Percentiles rank a stretch among this genome's conserved stretches.
Evolutionary conservation across 2,329 filamentous ascomycete genomes (phyloP).

Genomic region (Monosporascus cannonballus): DNA sequence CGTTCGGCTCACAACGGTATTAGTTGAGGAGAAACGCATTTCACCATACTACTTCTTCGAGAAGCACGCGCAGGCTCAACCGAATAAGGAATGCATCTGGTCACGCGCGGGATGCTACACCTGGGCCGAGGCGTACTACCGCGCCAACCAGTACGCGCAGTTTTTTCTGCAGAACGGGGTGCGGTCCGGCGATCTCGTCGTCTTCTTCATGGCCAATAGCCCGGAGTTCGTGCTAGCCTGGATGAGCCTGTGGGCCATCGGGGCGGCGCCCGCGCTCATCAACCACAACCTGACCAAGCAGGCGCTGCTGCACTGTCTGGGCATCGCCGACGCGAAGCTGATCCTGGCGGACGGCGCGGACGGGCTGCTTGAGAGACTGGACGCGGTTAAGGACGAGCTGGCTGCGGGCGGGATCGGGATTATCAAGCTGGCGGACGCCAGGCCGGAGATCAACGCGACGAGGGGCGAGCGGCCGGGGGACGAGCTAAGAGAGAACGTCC

Average conservation of each 20-base stretch:
- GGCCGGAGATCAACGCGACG: slow-evolving; percentile 36
- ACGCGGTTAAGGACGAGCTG: slow-evolving; percentile 49
- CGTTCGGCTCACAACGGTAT: slow-evolving; percentile 4
- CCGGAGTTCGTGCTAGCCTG: slow-evolving; percentile 62
- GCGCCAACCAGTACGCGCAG: slow-evolving; percentile 54
- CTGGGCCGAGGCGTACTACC: slow-evolving; percentile 49
- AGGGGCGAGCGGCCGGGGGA: slow-evolving; percentile 48
- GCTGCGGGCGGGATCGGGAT: slow-evolving; percentile 46
- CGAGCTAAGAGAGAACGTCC: slow-evolving; percentile 45
- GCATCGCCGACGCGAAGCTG: slow-evolving; percentile 48
- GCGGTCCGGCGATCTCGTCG: slow-evolving; percentile 53
- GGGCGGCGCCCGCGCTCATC: slow-evolving; percentile 63
- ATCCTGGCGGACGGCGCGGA: slow-evolving; percentile 53
- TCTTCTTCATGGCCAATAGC: slow-evolving; percentile 61
- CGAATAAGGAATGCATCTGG: slow-evolving; percentile 58
- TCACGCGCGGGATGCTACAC: slow-evolving; percentile 56
- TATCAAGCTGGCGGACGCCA: slow-evolving; percentile 42
- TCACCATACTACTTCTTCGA: slow-evolving; percentile 65
- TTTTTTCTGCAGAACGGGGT: slow-evolving; percentile 57
- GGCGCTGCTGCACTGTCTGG: slow-evolving; percentile 59
- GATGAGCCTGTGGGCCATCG: slow-evolving; percentile 59
- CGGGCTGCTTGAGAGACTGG: slow-evolving; percentile 49
- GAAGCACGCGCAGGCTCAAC: slow-evolving; percentile 43
- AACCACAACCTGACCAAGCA: slow-evolving; percentile 63
- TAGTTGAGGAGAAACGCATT: slow-evolving; percentile 44